Percentiles rank a stretch among this genome's conserved stretches.
These are phyloP conservation scores for Mucuna pruriens DNA, from an alignment of 306 rosid genomes.

Conservation along the genomic window DNA sequence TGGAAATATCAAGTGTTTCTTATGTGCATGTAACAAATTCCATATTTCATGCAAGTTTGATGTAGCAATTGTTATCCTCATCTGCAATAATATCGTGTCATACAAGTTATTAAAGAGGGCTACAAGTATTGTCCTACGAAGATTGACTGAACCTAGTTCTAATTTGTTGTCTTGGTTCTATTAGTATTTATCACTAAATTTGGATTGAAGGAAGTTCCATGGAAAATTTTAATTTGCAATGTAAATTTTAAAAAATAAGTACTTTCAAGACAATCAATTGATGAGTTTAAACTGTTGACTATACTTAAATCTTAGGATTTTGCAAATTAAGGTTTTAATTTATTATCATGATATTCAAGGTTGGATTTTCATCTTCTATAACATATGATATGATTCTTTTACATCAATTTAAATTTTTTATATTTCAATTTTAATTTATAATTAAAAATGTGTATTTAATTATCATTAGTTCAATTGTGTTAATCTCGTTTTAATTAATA, in stretches of 20 bases:
- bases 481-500: not conserved
- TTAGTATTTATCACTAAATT: not conserved
- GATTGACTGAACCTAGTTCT: not conserved
- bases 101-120: not conserved
- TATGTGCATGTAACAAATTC: not conserved
- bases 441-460: too few species aligned
- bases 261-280: not conserved
- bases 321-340: not conserved
- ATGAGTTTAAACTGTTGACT: not conserved
- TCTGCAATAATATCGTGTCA: not conserved
- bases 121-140: not conserved
- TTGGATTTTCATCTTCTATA: not conserved
- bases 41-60: not conserved
- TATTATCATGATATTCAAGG: not conserved
- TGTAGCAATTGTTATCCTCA: not conserved
- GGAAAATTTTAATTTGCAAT: not conserved
- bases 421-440: too few species aligned
- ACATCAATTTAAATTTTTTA: too few species aligned
- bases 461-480: not conserved
- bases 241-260: not conserved
- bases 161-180: not conserved
- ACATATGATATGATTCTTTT: too few species aligned
- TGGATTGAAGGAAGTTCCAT: not conserved
- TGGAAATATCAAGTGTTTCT: not conserved
- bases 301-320: not conserved